Evolutionary conservation across 169 alveolate species (phyloP).

Genomic region (Plasmodium knowlesi): DNA sequence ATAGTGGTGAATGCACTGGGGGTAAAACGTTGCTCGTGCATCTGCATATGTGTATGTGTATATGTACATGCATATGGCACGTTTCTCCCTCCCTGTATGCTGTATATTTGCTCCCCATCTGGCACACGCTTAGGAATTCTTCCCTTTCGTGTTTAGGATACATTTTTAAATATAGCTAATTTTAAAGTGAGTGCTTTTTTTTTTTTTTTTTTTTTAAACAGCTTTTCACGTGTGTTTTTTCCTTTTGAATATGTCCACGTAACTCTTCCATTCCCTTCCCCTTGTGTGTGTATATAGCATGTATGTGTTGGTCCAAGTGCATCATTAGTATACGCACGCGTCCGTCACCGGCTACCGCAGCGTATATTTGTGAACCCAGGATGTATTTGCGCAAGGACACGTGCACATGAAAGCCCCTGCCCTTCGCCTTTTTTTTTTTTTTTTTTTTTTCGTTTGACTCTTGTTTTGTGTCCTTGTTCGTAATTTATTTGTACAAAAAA

Average conservation of each 20-base stretch:
- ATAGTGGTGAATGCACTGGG: not conserved
- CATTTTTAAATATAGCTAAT: not conserved
- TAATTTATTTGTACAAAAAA: not conserved
- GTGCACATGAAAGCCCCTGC: not conserved
- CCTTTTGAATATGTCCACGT: not conserved
- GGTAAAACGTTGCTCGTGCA: not conserved
- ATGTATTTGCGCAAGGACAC: not conserved
- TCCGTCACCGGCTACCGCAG: not conserved
- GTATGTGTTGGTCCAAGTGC: not conserved
- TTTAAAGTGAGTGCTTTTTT: not conserved
- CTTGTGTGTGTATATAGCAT: not conserved
- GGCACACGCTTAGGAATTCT: not conserved
- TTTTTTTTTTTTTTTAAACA: not conserved
- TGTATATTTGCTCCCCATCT: not conserved
- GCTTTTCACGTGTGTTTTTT: not conserved
- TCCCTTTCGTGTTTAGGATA: not conserved
- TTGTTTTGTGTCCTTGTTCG: not conserved
- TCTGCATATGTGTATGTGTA: not conserved
- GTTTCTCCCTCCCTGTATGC: not conserved
- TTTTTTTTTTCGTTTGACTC: not conserved
- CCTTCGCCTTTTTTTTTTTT: not conserved
- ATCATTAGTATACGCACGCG: not conserved
- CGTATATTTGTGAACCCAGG: not conserved
- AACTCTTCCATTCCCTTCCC: not conserved
- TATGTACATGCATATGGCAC: not conserved